Evolutionary conservation across 2,329 filamentous ascomycete species (phyloP).

Genomic region (Aspergillus sp.): DNA sequence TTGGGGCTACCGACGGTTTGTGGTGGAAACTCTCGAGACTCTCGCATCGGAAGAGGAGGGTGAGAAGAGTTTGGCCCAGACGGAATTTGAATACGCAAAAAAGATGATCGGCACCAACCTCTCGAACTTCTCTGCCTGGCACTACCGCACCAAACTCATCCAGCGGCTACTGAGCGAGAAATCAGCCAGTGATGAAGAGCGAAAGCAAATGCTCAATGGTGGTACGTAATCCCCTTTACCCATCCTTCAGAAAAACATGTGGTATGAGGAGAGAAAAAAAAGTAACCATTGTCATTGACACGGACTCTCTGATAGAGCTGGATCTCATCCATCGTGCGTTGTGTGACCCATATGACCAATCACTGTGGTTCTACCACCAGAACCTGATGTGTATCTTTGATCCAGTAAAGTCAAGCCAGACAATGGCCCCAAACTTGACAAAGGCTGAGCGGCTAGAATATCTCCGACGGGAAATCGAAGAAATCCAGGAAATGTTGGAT

Average conservation of each 20-base stretch:
- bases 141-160: constrained; percentile 84
- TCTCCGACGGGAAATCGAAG: constrained; percentile 71
- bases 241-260: not conserved
- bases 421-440: constrained; percentile 68
- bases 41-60: constrained; percentile 39
- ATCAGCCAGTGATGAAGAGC: constrained; percentile 63
- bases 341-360: constrained; percentile 92
- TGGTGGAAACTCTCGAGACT: constrained; percentile 76
- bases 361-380: constrained; percentile 95
- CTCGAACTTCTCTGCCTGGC: constrained; percentile 98
- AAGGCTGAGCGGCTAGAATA: constrained; percentile 67
- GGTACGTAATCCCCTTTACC: constrained; percentile 51
- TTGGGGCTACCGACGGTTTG: constrained; percentile 85
- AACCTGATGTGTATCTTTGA: constrained; percentile 75
- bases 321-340: constrained; percentile 75
- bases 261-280: constrained; percentile 4
- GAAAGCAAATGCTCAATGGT: constrained; percentile 72
- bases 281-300: constrained; percentile 5
- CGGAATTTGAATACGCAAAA: constrained; percentile 87
- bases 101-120: constrained; percentile 84
- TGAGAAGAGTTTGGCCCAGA: constrained; percentile 70
- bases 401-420: constrained; percentile 53
- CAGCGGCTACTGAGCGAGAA: constrained; percentile 74
- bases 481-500: constrained; percentile 69
- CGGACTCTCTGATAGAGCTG: constrained; percentile 61